A percentile compares a stretch with the other conserved stretches of the same genome.
Evolutionary conservation across 1,284 basidiomycete species (phyloP).

Genomic region (Apiotrichum sp.): DNA sequence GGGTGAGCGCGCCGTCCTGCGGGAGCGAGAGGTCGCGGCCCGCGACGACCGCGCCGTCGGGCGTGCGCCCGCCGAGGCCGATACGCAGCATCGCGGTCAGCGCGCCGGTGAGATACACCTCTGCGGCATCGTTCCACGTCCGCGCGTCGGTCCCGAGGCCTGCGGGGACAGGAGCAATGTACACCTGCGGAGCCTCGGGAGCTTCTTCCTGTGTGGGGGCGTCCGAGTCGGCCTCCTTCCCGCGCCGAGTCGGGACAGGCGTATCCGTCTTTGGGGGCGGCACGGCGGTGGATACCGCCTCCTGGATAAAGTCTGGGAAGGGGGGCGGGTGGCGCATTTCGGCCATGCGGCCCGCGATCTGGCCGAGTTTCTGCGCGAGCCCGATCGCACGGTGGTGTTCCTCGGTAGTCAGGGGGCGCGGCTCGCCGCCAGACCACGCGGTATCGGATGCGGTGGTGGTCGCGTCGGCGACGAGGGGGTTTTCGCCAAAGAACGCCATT

Average conservation of each 20-base stretch:
- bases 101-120: conserved; percentile 32
- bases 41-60: conserved; percentile 23
- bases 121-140: conserved; percentile 34
- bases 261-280: neutral
- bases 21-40: conserved; percentile 36
- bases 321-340: conserved; percentile 6
- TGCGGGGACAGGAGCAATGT: conserved; percentile 2
- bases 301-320: conserved; percentile 2
- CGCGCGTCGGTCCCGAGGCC: neutral
- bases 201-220: neutral
- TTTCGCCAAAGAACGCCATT: conserved; percentile 27
- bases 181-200: neutral
- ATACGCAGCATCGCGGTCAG: conserved; percentile 37
- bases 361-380: conserved; percentile 30
- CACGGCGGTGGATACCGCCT: neutral
- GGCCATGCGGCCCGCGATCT: conserved; percentile 18
- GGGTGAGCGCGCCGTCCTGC: conserved; percentile 18
- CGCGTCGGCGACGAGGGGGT: conserved; percentile 18
- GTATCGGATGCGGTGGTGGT: neutral
- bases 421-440: conserved; percentile 8
- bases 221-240: conserved; percentile 20
- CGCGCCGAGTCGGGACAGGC: neutral
- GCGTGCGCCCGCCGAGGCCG: conserved; percentile 17
- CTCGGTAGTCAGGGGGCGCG: conserved; percentile 18
- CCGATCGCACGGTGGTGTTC: conserved; percentile 42